A percentile compares a stretch with the other conserved stretches of the same genome.
Evolutionary conservation across 306 rosid genomes (phyloP).

Genomic region (Carpinus viminea): DNA sequence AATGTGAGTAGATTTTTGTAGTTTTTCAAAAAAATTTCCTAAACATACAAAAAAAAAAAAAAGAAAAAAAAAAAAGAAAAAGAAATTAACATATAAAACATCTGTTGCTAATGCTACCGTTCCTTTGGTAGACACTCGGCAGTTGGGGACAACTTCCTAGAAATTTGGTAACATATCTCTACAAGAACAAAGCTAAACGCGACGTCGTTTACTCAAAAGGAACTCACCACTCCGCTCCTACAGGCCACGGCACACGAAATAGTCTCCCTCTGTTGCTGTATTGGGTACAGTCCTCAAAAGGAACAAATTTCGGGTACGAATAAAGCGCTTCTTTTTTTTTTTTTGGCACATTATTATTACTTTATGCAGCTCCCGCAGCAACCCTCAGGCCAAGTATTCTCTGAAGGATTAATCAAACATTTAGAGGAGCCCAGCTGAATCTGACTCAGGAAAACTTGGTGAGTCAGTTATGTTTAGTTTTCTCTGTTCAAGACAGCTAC

Average conservation of each 20-base stretch:
- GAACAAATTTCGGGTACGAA: not conserved
- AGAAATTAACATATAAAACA: no score
- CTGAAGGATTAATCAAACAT: not conserved
- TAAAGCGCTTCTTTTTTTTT: not conserved
- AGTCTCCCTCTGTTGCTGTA: no score
- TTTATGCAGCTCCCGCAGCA: not conserved
- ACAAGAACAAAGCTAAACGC: no score
- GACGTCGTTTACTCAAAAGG: no score
- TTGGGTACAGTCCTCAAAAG: not conserved
- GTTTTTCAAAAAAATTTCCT: no score
- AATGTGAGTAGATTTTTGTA: no score
- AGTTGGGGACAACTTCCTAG: not conserved
- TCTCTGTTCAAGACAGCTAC: slow-evolving; percentile 4
- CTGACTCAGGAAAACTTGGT: not conserved
- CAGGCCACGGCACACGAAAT: not conserved
- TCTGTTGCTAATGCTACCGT: no score
- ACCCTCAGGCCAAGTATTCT: not conserved
- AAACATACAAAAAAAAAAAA: no score
- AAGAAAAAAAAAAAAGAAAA: no score
- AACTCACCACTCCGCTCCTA: not conserved
- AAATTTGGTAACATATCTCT: slow-evolving; percentile 16
- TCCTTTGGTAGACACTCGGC: slow-evolving; percentile 7
- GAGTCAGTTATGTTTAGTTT: slow-evolving; percentile 8
- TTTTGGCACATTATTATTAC: no score
- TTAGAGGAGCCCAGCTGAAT: not conserved